Conservation (phyloP, 1,284 basidiomycete genomes). For the Trichosporon faecale region DNA sequence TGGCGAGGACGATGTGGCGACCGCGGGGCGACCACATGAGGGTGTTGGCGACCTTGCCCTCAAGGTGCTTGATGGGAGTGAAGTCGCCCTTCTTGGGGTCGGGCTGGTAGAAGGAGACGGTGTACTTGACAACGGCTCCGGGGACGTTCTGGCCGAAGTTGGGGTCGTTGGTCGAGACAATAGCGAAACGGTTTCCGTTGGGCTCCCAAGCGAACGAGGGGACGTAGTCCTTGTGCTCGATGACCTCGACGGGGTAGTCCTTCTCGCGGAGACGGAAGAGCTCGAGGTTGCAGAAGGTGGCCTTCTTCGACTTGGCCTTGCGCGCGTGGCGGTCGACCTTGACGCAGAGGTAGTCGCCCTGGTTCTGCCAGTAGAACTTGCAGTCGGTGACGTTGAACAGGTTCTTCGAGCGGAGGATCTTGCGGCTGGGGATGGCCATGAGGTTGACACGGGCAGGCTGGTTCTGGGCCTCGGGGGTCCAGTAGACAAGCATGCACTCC, state of each 20-base stretch:
- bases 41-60: conserved; percentile 86
- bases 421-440: conserved; percentile 81
- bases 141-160: conserved; percentile 85
- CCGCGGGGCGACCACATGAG: conserved; percentile 97
- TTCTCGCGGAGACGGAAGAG: conserved; percentile 98
- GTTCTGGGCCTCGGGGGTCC: conserved; percentile 95
- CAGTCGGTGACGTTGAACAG: conserved; percentile 98
- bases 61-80: conserved; percentile 75
- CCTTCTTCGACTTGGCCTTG: conserved; percentile 95
- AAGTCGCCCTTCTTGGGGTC: conserved; percentile 98
- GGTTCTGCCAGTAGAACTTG: conserved; percentile 98
- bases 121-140: conserved; percentile 91
- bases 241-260: conserved; percentile 95
- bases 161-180: conserved; percentile 91
- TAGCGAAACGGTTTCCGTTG: conserved; percentile 89
- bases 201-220: conserved; percentile 99
- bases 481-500: conserved; percentile 95
- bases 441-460: conserved; percentile 96
- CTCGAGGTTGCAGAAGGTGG: conserved; percentile 97
- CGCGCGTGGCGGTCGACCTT: conserved; percentile 89
- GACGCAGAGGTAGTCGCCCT: conserved; percentile 97
- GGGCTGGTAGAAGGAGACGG: conserved; percentile 93
- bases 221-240: conserved; percentile 96
- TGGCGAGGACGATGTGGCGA: conserved; percentile 91
- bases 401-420: conserved; percentile 89